Conservation (phyloP, 1,284 basidiomycete genomes). For the Microbotryum saponariae region DNA sequence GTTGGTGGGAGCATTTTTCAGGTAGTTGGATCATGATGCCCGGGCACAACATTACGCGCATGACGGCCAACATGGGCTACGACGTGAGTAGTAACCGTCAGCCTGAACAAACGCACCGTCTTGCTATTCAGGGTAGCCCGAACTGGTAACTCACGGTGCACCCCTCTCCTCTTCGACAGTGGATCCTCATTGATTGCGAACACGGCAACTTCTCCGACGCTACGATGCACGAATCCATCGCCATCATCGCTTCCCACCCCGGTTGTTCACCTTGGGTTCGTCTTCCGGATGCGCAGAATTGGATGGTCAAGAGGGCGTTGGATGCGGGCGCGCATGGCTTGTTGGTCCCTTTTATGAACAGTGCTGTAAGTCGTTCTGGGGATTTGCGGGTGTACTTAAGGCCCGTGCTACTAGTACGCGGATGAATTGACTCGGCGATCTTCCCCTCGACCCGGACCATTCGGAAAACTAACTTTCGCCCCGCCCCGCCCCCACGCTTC, state of each 20-base stretch:
- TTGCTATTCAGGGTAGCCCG: neutral
- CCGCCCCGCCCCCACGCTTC: neutral
- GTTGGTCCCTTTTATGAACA: constrained; percentile 38
- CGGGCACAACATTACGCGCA: constrained; percentile 31
- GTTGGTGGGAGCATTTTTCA: neutral
- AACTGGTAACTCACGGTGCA: constrained; percentile 33
- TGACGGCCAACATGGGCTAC: constrained; percentile 37
- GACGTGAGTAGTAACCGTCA: constrained; percentile 21
- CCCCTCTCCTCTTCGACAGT: constrained; percentile 6
- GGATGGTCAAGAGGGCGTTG: constrained; percentile 42
- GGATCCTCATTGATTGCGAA: constrained; percentile 20
- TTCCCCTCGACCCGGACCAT: too few species aligned
- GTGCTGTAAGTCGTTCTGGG: constrained; percentile 23
- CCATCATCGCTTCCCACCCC: constrained; percentile 28
- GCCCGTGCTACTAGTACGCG: too few species aligned
- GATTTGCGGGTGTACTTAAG: neutral
- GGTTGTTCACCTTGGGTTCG: constrained; percentile 41
- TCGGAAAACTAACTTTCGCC: too few species aligned
- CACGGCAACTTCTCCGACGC: constrained; percentile 36
- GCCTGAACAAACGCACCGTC: too few species aligned
- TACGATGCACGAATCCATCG: constrained; percentile 35
- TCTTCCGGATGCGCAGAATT: constrained; percentile 38
- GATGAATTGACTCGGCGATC: too few species aligned
- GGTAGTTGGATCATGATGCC: constrained; percentile 35
- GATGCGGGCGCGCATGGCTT: constrained; percentile 41